Evolutionary conservation across 306 rosid genomes (phyloP).

Genomic region (Luffa aegyptiaca): DNA sequence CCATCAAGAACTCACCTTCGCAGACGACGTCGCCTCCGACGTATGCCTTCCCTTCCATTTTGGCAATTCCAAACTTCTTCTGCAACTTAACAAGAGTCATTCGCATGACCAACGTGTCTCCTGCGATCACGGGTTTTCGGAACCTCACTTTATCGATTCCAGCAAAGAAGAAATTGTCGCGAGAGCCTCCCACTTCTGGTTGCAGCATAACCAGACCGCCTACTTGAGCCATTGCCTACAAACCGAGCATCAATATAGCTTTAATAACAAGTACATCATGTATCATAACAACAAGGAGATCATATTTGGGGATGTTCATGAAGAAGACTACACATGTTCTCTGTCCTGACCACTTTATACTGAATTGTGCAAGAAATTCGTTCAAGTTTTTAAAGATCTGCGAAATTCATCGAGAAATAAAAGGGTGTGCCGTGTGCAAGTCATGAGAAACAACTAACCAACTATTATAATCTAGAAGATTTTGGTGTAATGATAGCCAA

Average conservation of each 20-base stretch:
- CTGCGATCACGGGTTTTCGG: conserved; percentile 83
- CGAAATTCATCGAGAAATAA: not conserved
- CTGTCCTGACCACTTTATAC: not conserved
- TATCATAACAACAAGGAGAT: not conserved
- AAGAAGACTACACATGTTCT: not conserved
- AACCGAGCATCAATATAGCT: not conserved
- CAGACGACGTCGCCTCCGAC: conserved; percentile 92
- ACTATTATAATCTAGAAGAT: not conserved
- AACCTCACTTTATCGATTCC: conserved; percentile 91
- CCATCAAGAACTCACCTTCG: conserved; percentile 88
- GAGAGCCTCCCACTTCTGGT: conserved; percentile 88
- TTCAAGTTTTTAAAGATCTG: not conserved
- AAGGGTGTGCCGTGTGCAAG: not conserved
- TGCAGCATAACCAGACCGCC: conserved; percentile 90
- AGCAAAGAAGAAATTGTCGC: conserved; percentile 74
- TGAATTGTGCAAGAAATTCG: not conserved
- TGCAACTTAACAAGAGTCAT: conserved; percentile 78
- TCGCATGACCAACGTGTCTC: conserved; percentile 88
- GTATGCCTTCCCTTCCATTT: conserved; percentile 91
- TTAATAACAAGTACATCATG: not conserved
- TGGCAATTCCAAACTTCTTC: conserved; percentile 81
- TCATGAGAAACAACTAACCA: not conserved
- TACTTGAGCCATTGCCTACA: conserved; percentile 91
- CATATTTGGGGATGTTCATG: not conserved
- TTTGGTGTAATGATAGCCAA: not conserved